Conservation (phyloP, 1,139 yeast genomes). For the Pichia sp. region DNA sequence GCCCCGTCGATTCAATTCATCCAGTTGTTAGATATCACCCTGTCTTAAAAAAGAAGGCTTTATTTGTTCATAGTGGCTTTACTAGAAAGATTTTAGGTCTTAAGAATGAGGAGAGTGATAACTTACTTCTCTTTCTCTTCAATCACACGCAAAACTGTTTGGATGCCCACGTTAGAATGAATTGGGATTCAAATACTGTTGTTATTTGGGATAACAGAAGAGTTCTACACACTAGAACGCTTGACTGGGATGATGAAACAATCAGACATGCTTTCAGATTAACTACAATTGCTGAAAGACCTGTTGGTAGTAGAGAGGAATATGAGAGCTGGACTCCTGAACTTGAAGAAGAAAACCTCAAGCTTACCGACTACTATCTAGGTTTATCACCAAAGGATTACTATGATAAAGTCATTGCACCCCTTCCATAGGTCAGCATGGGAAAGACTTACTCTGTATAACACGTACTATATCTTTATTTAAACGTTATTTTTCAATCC, state of each 20-base stretch:
- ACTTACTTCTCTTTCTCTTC: slow-evolving; percentile 45
- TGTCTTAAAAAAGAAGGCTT: slow-evolving; percentile 52
- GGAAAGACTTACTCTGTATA: too few relatives aligned
- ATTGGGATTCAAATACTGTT: slow-evolving; percentile 54
- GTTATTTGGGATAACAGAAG: slow-evolving; percentile 71
- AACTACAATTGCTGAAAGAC: slow-evolving; percentile 53
- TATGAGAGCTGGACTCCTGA: slow-evolving; percentile 30
- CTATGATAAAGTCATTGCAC: slow-evolving; percentile 4
- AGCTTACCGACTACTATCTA: slow-evolving; percentile 12
- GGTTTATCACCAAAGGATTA: slow-evolving; percentile 6
- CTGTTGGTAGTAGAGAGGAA: slow-evolving; percentile 22
- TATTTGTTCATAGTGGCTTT: slow-evolving; percentile 56
- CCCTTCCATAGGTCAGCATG: too few relatives aligned
- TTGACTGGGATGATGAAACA: slow-evolving; percentile 51
- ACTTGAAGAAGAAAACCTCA: slow-evolving; percentile 27
- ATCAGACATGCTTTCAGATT: slow-evolving; percentile 63
- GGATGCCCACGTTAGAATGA: slow-evolving; percentile 51
- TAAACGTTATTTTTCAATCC: too few relatives aligned
- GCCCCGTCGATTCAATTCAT: slow-evolving; percentile 56
- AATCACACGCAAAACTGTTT: slow-evolving; percentile 42
- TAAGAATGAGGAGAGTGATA: slow-evolving; percentile 57
- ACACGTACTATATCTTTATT: too few relatives aligned
- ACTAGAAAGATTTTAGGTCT: slow-evolving; percentile 56
- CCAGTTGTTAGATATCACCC: slow-evolving; percentile 68
- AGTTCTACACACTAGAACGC: slow-evolving; percentile 53